Evolutionary conservation across 495 filamentous ascomycete species (phyloP), one percentile per base, ranked within the genome.

Genomic region (Geoglossum glabrum): DNA sequence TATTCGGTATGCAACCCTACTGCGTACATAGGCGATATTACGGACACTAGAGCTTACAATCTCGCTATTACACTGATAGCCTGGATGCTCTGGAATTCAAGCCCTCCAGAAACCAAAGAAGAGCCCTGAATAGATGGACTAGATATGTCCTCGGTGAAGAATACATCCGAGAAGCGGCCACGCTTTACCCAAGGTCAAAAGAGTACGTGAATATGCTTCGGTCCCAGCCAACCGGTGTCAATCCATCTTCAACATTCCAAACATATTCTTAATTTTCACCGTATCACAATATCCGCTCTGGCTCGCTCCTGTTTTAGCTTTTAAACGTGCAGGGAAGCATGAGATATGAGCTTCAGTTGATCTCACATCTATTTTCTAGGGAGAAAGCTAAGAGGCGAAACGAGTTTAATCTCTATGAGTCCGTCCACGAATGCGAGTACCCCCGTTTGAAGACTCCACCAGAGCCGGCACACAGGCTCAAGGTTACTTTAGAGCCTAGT

Each of bases 111-210:
- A 86, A 90, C 64, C 93, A 97, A 63, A 77, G 93, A 40, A 86
- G 92, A 65, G 79, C 86, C 15, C 69, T 95, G 63, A 88, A 96
- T 72, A 81, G 83, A 61, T 96, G 94, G 84, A 94, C 90, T 67
- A 84, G 76, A 62, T 83, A 83, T 70, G 72, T 97, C 40, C 72
- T 92, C 28, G 92, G 92, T 30, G 81, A 84, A 19, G 74, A 76
- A 34, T 97, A 95, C 65, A 76, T 77, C 55, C 77, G 81, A 57
- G 83, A 86, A 64, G 80, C 78, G 31, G 82, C 85, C 55, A 79
- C 75, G 61, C 76, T 82, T 36, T 79, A 86, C 66, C 92, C 92
- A 11, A 83, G 76, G 64, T 79, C 83, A 58, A 82, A 85, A 74
- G 82, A 85, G 79, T 84, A 68, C 60, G 79, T 70, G 40, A n/a